phyloP scores from a whole-genome alignment of 1,284 basidiomycete species.

The Moniliophthora roreri region DNA sequence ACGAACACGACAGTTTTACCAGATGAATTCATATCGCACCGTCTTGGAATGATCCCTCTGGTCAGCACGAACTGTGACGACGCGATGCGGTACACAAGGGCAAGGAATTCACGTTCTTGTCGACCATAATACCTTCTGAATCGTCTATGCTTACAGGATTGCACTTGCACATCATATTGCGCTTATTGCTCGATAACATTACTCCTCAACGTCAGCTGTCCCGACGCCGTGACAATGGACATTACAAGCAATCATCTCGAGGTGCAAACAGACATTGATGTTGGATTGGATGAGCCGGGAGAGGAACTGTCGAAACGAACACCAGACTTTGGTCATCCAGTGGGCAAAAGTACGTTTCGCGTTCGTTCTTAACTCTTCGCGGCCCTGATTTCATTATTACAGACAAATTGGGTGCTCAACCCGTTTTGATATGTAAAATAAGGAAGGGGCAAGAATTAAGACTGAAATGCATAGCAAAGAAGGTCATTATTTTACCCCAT shows the following conservation, averaged over 20 bases:
- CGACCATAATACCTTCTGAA: constrained; percentile 1
- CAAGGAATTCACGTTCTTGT: constrained; percentile 29
- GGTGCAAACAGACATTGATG: constrained; percentile 42
- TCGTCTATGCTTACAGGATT: constrained; percentile 59
- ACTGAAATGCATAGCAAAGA: constrained; percentile 88
- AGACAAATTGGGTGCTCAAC: constrained; percentile 63
- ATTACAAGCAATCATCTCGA: constrained; percentile 81
- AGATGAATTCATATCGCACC: constrained; percentile 97
- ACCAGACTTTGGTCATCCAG: constrained; percentile 81
- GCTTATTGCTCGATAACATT: constrained; percentile 81
- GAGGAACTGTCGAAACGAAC: constrained; percentile 75
- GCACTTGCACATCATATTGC: constrained; percentile 79
- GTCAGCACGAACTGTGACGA: constrained; percentile 84
- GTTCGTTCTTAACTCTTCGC: constrained; percentile 4
- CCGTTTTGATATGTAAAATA: constrained; percentile 90
- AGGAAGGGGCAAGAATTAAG: constrained; percentile 93
- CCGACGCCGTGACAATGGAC: constrained; percentile 71
- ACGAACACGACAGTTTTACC: constrained; percentile 93
- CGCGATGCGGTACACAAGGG: constrained; percentile 80
- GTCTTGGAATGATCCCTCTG: constrained; percentile 93
- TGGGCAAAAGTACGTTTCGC: constrained; percentile 70
- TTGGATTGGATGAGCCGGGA: constrained; percentile 44
- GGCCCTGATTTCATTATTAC: neutral
- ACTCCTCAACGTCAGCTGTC: constrained; percentile 69
- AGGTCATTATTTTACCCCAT: constrained; percentile 49